These are phyloP conservation scores for Hirsutella thompsonii DNA, from an alignment of 2,329 filamentous ascomycete species.

Conservation along the genomic window DNA sequence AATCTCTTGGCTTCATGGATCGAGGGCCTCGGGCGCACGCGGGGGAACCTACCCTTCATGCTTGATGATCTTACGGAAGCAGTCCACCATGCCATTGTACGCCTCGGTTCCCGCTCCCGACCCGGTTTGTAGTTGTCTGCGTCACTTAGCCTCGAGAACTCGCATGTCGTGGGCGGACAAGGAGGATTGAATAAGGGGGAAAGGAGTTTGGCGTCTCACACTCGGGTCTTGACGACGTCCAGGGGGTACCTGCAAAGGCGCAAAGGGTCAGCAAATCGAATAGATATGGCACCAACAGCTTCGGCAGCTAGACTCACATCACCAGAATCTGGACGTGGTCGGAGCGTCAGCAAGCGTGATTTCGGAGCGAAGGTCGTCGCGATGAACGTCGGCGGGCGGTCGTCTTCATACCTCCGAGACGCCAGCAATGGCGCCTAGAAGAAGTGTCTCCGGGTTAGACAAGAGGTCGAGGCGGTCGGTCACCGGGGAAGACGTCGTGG, in stretches of 20 bases:
- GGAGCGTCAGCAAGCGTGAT: conserved; percentile 1
- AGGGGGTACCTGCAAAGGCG: conserved; percentile 69
- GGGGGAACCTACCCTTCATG: conserved; percentile 63
- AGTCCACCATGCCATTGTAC: conserved; percentile 97
- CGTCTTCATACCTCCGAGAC: conserved; percentile 68
- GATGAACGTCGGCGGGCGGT: background rate
- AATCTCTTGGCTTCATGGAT: too few relatives aligned
- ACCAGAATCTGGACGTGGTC: conserved; percentile 58
- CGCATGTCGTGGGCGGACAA: background rate
- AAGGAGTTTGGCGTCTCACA: conserved; percentile 45
- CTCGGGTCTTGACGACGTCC: conserved; percentile 96
- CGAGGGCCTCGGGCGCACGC: background rate
- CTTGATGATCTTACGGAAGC: conserved; percentile 92
- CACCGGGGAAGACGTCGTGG: background rate
- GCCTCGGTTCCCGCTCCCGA: conserved; percentile 60
- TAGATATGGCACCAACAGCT: background rate
- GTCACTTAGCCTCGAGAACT: background rate
- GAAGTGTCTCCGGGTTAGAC: background rate
- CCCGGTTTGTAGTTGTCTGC: conserved; percentile 76
- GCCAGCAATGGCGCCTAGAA: conserved; percentile 76
- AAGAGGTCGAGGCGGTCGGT: too few relatives aligned
- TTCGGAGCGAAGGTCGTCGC: too few relatives aligned
- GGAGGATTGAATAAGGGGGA: too few relatives aligned
- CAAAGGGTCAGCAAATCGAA: conserved; percentile 7
- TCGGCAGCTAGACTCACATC: conserved; percentile 45